These are phyloP conservation scores for Macrophomina pseudophaseolina DNA, from an alignment of 2,329 filamentous ascomycete species.

Conservation along the genomic window DNA sequence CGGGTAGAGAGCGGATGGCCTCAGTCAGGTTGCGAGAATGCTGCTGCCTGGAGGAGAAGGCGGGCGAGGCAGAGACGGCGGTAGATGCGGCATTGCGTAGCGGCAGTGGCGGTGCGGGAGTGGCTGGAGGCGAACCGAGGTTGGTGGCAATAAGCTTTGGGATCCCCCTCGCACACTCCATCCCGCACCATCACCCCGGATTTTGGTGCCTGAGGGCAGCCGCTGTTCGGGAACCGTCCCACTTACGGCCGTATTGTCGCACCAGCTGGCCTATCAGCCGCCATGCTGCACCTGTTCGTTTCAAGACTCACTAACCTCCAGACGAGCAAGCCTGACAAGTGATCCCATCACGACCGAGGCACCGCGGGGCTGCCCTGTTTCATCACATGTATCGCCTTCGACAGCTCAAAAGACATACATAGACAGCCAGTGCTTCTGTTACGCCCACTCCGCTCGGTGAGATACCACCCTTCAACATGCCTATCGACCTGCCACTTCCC, in stretches of 20 bases:
- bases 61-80: neutral
- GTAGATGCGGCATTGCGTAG: neutral
- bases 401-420: neutral
- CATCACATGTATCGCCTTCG: slow-evolving; percentile 16
- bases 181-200: slow-evolving; percentile 21
- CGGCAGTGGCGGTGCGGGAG: slow-evolving; percentile 22
- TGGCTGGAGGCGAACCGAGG: slow-evolving; percentile 16
- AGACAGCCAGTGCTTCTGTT: neutral
- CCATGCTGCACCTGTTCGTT: neutral
- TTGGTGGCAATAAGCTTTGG: slow-evolving; percentile 23
- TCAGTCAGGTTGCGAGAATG: neutral
- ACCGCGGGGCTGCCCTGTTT: neutral
- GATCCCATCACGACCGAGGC: slow-evolving; percentile 19
- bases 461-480: slow-evolving; percentile 16
- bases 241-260: slow-evolving; percentile 14
- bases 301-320: slow-evolving; percentile 14
- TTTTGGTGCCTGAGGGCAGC: slow-evolving; percentile 1
- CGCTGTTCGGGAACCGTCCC: neutral
- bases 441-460: neutral
- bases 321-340: neutral
- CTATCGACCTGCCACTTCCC: slow-evolving; percentile 20
- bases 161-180: slow-evolving; percentile 2
- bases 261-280: neutral
- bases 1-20: slow-evolving; percentile 4
- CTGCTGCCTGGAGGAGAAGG: slow-evolving; percentile 2